These are phyloP conservation scores for Daldinia bambusicola DNA, from an alignment of 495 filamentous ascomycete genomes.

Conservation along the genomic window DNA sequence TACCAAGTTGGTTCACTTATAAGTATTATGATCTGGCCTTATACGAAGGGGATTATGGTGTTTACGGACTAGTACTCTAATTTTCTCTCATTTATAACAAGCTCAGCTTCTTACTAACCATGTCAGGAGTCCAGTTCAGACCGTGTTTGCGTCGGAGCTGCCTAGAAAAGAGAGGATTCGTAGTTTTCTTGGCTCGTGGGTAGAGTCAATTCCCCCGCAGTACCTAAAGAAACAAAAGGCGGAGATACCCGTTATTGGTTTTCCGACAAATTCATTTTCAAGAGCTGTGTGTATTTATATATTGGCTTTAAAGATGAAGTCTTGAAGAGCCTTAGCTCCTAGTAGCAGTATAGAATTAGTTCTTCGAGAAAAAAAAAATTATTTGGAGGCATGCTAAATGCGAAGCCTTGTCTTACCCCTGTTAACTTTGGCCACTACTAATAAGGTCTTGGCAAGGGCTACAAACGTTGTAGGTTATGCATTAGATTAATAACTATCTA, in stretches of 20 bases:
- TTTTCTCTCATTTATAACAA: background rate
- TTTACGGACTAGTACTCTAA: background rate
- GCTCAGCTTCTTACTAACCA: background rate
- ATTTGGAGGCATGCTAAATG: too few relatives aligned
- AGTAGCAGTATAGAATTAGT: background rate
- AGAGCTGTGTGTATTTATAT: background rate
- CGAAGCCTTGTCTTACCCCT: too few relatives aligned
- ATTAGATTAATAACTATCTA: too few relatives aligned
- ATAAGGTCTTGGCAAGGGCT: too few relatives aligned
- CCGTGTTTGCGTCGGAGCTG: constrained; percentile 23
- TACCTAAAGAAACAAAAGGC: background rate
- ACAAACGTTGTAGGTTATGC: too few relatives aligned
- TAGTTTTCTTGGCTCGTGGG: background rate
- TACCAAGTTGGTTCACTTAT: constrained; percentile 22
- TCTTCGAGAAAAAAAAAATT: too few relatives aligned
- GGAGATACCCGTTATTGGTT: constrained; percentile 32
- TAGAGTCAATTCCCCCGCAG: background rate
- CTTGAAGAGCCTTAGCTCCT: background rate
- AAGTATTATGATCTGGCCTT: background rate
- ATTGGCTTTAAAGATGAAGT: background rate
- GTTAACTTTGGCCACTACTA: too few relatives aligned
- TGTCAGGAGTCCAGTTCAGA: background rate
- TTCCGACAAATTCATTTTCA: background rate
- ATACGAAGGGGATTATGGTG: background rate
- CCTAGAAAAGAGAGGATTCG: constrained; percentile 13